Base-by-base conservation (phyloP, 768 basidiomycete species). In the Lactarius akahatsu region DNA sequence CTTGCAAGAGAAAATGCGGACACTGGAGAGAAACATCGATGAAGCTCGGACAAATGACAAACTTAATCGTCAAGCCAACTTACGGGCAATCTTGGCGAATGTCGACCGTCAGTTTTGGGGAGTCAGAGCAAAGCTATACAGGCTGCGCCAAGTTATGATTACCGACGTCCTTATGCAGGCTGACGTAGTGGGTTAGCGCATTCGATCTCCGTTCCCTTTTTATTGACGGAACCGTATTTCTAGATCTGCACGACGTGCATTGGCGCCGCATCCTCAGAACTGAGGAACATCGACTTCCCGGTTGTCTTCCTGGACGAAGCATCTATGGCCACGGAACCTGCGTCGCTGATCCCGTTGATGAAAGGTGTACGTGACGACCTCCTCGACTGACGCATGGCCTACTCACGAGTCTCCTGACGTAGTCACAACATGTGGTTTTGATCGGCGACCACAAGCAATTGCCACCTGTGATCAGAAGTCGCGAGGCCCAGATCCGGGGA, bases 401-500 rank as follows among this genome's bases (percentile, higher is more conserved):
- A 66, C 69, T 69, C 57, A 66, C 61, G 11, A 28, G 66, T 59
- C 41, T 61, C 43, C 59, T 41, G 57, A 26, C 72, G 15, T 50
- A 95, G 93, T 89, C 88, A 9, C 82, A 80, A 60, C 95, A 97
- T 71, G 81, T 93, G 38, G 86, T 93, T 1, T 84, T 98, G 56
- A 96, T 98, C 71, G 95, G 95, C n/a, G 95, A 98, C 77, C 95
- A 98, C 77, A 96, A 96, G 73, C 95, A 98, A 74, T 81, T 98
- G 11, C 94, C 95, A 9, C 94, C 95, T 0, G 85, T 96, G 68
- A 92, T 96, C 64, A 80, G 85, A 26, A 93, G 90, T 68, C 81
- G 82, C 26, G 86, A 92, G 73, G 95, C 94, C 0, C 82, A 85
- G 71, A 76, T 82, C 26, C 84, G 85, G 20, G 93, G 93, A 2